These are phyloP conservation scores for Plasmodium gallinaceum DNA, from an alignment of 169 alveolate genomes.

Conservation along the genomic window DNA sequence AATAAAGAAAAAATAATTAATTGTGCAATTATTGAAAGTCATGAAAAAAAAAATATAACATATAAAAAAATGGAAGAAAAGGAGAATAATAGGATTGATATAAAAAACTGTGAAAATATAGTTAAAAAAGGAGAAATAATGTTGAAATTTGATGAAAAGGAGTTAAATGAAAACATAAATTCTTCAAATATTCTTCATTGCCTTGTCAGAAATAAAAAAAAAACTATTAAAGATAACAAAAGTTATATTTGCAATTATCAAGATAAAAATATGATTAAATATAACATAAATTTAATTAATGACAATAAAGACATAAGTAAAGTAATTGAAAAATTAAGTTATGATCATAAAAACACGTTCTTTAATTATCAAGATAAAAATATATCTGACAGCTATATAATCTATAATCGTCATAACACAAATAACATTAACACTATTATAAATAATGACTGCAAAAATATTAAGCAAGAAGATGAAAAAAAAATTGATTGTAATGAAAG, in stretches of 20 bases:
- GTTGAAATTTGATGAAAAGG: constrained; percentile 14
- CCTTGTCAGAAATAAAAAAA: constrained; percentile 9
- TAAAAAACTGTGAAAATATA: constrained; percentile 5
- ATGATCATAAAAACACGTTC: background rate
- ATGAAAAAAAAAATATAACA: constrained; percentile 15
- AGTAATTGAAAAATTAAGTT: background rate
- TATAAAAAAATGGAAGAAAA: constrained; percentile 12
- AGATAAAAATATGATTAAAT: constrained; percentile 5
- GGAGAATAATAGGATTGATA: constrained; percentile 15
- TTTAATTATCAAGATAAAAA: constrained; percentile 8
- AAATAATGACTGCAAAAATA: constrained; percentile 10
- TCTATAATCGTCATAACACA: constrained; percentile 29
- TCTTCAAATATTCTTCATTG: background rate
- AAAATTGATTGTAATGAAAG: background rate
- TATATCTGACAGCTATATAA: constrained; percentile 17
- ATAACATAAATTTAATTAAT: constrained; percentile 15
- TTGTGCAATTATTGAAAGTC: background rate
- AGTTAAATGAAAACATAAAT: constrained; percentile 17
- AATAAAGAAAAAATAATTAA: constrained; percentile 14
- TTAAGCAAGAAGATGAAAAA: constrained; percentile 8
- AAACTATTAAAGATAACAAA: constrained; percentile 2
- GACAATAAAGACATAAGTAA: constrained; percentile 13
- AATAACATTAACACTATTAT: constrained; percentile 20
- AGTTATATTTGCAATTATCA: constrained; percentile 8
- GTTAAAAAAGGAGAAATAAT: constrained; percentile 12